Conservation (phyloP, 371 early-diverging fungal genomes). For the Chytridium lagenaria region DNA sequence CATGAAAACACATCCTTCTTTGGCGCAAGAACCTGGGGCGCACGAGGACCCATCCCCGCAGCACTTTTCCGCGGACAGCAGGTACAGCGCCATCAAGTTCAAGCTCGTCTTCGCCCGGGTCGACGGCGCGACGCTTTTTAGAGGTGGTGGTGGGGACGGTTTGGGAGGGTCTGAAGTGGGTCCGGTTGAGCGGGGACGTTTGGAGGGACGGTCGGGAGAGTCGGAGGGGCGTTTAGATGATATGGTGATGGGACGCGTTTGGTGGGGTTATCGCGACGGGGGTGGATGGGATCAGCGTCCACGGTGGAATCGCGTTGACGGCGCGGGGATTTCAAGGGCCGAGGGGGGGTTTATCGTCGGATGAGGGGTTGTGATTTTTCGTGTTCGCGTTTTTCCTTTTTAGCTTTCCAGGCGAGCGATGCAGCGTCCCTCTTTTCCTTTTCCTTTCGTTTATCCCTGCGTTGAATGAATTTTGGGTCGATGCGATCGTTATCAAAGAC, state of each 20-base stretch:
- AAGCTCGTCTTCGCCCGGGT: neutral
- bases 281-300: no score
- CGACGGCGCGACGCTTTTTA: conserved; percentile 1
- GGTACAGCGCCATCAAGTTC: neutral
- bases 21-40: neutral
- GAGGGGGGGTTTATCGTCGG: no score
- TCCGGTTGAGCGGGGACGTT: no score
- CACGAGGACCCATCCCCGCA: neutral
- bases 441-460: conserved; percentile 54
- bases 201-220: no score
- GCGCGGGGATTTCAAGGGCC: no score
- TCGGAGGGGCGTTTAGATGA: no score
- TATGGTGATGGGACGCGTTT: no score
- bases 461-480: conserved; percentile 75
- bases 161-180: no score
- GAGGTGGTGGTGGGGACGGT: neutral
- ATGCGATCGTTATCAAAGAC: conserved; percentile 84
- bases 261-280: no score
- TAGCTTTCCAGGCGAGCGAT: neutral
- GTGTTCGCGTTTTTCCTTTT: neutral
- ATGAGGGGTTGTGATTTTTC: no score
- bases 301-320: no score
- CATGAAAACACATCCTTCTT: no score
- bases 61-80: neutral
- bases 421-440: conserved; percentile 15